phyloP scores from a whole-genome alignment of 1,139 yeast genomes.

The Blastobotrys proliferans region DNA sequence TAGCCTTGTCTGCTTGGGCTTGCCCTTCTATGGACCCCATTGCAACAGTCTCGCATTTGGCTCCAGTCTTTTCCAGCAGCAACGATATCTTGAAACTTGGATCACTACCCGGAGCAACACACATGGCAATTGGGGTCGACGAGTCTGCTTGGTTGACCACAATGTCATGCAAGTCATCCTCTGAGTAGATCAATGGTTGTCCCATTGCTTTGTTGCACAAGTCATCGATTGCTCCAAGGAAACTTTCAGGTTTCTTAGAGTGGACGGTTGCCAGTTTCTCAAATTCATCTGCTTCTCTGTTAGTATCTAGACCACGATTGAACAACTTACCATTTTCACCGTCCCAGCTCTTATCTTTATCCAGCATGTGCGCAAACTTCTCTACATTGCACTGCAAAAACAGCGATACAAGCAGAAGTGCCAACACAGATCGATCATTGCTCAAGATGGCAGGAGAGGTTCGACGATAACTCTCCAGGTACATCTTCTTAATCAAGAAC shows the following conservation, averaged over 20 bases:
- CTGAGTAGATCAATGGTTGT: slow-evolving; percentile 6
- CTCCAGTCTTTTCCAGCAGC: slow-evolving; percentile 36
- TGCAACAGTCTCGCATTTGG: slow-evolving; percentile 47
- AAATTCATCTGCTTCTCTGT: slow-evolving; percentile 8
- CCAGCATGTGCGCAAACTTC: not conserved
- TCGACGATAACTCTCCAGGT: slow-evolving; percentile 44
- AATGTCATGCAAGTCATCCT: slow-evolving; percentile 17
- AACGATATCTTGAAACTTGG: slow-evolving; percentile 54
- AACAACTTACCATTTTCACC: slow-evolving; percentile 13
- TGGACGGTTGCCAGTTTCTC: slow-evolving; percentile 19
- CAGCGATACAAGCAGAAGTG: slow-evolving; percentile 35
- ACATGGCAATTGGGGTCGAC: slow-evolving; percentile 47
- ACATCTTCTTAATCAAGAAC: slow-evolving; percentile 38
- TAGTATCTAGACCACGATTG: slow-evolving; percentile 1
- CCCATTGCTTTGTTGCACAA: slow-evolving; percentile 18
- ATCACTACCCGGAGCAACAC: slow-evolving; percentile 63
- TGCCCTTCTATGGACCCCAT: slow-evolving; percentile 75
- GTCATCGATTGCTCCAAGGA: slow-evolving; percentile 20
- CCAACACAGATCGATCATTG: slow-evolving; percentile 47
- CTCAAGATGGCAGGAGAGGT: slow-evolving; percentile 50
- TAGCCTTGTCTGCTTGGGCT: slow-evolving; percentile 50
- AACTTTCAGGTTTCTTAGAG: slow-evolving; percentile 24
- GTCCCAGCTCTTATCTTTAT: not conserved
- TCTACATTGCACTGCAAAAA: slow-evolving; percentile 6
- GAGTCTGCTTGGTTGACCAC: slow-evolving; percentile 22